Conservation (phyloP, 2,329 filamentous ascomycete species). For the Trichoderma sp. region DNA sequence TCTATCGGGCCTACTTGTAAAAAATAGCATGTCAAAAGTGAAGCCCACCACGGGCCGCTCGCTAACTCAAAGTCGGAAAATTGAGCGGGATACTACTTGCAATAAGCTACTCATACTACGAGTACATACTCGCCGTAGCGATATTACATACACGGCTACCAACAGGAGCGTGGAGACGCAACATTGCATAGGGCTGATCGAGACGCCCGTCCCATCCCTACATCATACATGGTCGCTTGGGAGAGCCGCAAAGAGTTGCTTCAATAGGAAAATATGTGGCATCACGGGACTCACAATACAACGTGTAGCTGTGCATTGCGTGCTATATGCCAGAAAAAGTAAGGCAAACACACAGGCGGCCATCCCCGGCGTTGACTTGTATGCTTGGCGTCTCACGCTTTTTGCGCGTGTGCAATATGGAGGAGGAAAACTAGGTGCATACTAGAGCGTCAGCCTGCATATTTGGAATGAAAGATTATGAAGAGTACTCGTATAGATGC, state of each 20-base stretch:
- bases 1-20: not conserved
- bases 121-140: not conserved
- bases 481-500: not conserved
- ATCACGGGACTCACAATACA: not conserved
- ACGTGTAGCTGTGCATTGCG: not conserved
- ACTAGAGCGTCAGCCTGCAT: not conserved
- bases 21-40: not conserved
- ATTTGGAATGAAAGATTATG: not conserved
- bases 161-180: constrained; percentile 5
- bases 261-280: not conserved
- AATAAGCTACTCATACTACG: not conserved
- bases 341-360: not conserved
- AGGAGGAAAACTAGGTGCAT: not conserved
- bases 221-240: not conserved
- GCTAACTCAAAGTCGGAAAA: not conserved
- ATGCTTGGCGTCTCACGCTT: not conserved
- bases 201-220: not conserved
- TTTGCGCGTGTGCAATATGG: not conserved
- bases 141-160: not conserved
- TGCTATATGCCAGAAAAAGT: not conserved
- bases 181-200: constrained; percentile 15
- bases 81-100: not conserved
- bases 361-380: not conserved
- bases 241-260: not conserved
- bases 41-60: not conserved